A percentile compares a stretch with the other conserved stretches of the same genome.
phyloP scores from a whole-genome alignment of 345 rosid species.

The Psidium guajava region DNA sequence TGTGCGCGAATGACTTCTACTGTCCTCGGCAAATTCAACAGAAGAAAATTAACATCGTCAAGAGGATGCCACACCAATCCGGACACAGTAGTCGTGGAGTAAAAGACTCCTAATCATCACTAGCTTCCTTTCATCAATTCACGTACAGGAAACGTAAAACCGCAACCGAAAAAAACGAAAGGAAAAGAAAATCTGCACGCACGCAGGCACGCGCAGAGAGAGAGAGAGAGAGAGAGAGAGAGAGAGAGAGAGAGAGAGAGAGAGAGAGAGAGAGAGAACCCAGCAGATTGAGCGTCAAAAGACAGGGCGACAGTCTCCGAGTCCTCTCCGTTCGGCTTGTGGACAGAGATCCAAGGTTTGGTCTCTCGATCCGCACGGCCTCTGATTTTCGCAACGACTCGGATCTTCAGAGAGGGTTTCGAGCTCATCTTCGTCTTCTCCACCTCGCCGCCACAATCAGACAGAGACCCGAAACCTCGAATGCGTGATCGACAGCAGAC shows the following conservation, averaged over 20 bases:
- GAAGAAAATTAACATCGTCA: neutral
- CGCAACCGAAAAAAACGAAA: neutral
- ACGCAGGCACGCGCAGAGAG: neutral
- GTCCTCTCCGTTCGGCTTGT: slow-evolving; percentile 30
- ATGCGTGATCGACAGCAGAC: neutral
- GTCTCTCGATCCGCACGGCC: slow-evolving; percentile 17
- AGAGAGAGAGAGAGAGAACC: slow-evolving; percentile 9
- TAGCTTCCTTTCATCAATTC: neutral
- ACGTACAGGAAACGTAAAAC: neutral
- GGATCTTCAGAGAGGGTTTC: slow-evolving; percentile 10
- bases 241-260: no score
- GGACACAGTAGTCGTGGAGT: neutral
- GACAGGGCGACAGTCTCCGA: slow-evolving; percentile 32
- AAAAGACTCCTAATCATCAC: neutral
- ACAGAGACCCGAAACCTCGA: neutral
- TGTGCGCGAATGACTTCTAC: neutral
- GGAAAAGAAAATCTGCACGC: neutral
- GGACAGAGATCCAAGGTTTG: slow-evolving; percentile 21
- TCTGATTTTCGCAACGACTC: slow-evolving; percentile 58
- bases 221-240: neutral
- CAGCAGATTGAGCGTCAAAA: slow-evolving; percentile 28
- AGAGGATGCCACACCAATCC: neutral
- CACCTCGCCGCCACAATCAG: neutral
- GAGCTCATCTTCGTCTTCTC: neutral
- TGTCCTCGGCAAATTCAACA: neutral